A percentile compares a stretch with the other conserved stretches of the same genome.
Conservation (phyloP, 2,329 filamentous ascomycete species). For the Colletotrichum scovillei region DNA sequence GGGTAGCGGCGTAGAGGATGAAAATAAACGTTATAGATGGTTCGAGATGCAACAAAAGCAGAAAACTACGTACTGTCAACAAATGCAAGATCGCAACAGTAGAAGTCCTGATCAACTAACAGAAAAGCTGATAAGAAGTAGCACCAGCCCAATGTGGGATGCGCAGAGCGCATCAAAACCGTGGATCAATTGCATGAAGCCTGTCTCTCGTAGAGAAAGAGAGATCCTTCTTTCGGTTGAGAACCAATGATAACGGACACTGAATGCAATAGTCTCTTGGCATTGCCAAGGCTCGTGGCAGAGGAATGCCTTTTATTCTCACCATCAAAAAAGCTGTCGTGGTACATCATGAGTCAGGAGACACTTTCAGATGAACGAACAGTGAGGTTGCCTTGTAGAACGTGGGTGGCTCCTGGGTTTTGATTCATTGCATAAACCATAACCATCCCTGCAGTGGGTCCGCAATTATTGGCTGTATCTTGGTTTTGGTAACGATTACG, state of each 20-base stretch:
- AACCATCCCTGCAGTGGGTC: background rate
- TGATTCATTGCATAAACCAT: background rate
- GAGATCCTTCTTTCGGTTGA: background rate
- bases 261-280: background rate
- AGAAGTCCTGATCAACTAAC: background rate
- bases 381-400: background rate
- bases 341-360: background rate
- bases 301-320: background rate
- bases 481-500: too few species aligned
- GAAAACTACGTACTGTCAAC: background rate
- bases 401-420: background rate
- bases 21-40: conserved; percentile 46
- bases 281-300: background rate
- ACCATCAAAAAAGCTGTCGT: background rate
- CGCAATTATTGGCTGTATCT: background rate
- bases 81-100: background rate
- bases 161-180: background rate
- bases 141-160: background rate
- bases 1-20: conserved; percentile 76
- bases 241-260: background rate
- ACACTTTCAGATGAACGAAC: background rate
- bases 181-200: background rate
- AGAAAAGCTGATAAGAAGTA: background rate
- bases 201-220: background rate
- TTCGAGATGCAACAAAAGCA: background rate